These are phyloP conservation scores for Penicillium silybi DNA, from an alignment of 495 filamentous ascomycete genomes.

Conservation along the genomic window DNA sequence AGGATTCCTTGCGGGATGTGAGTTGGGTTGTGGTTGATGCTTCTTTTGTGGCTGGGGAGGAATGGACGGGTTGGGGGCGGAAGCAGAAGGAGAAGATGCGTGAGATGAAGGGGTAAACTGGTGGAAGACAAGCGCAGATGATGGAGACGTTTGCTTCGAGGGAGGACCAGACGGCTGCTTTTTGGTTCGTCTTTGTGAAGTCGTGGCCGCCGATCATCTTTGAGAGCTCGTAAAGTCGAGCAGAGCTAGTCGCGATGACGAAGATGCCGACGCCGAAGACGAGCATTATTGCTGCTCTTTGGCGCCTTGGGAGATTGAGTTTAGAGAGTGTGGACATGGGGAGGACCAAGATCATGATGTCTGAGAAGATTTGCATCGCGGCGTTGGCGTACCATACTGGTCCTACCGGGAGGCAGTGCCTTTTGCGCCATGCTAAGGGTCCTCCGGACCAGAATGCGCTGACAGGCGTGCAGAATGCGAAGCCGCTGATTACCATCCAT, in stretches of 20 bases:
- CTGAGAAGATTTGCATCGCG: slow-evolving; percentile 42
- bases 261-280: slow-evolving; percentile 49
- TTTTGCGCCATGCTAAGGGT: no score
- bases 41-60: slow-evolving; percentile 13
- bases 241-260: slow-evolving; percentile 35
- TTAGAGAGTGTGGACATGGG: slow-evolving; percentile 41
- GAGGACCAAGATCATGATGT: slow-evolving; percentile 45
- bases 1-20: slow-evolving; percentile 13
- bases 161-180: slow-evolving; percentile 65
- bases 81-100: slow-evolving; percentile 58
- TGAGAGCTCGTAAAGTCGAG: slow-evolving; percentile 25
- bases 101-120: slow-evolving; percentile 72
- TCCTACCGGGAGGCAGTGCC: slow-evolving; percentile 29
- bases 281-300: slow-evolving; percentile 38
- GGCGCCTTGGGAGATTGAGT: slow-evolving; percentile 36
- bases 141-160: slow-evolving; percentile 80
- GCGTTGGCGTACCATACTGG: slow-evolving; percentile 42
- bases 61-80: slow-evolving; percentile 17
- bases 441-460: slow-evolving; percentile 27
- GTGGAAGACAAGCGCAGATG: slow-evolving; percentile 78
- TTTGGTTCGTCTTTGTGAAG: slow-evolving; percentile 38
- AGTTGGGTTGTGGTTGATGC: slow-evolving; percentile 4
- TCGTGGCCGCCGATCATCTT: slow-evolving; percentile 13
- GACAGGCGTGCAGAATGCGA: slow-evolving; percentile 39
- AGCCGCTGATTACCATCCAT: slow-evolving; percentile 36